Conservation (phyloP, 108 stramenopile species). For the Conticribra guillardii region DNA sequence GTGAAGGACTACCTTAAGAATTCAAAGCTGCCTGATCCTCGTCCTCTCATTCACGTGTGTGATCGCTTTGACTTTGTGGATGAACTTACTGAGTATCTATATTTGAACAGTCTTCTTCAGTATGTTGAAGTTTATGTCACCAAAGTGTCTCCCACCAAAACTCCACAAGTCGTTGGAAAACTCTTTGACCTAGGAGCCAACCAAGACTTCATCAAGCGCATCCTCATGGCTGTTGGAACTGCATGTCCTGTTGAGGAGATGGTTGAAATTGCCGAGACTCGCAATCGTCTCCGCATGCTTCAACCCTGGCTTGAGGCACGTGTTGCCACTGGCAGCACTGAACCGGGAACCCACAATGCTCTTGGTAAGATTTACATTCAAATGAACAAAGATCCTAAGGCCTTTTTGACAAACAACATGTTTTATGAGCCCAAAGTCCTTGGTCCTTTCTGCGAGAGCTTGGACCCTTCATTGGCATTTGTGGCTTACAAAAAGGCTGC, state of each 20-base stretch:
- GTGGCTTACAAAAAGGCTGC: constrained; percentile 98
- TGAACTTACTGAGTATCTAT: constrained; percentile 98
- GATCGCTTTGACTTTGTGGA: constrained; percentile 98
- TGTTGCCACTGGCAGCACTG: constrained; percentile 99
- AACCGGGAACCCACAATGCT: constrained; percentile 99
- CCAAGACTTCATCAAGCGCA: constrained; percentile 98
- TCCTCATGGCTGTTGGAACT: constrained; percentile 97
- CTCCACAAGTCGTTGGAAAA: constrained; percentile 99
- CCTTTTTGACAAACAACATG: constrained; percentile 99
- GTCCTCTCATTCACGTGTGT: constrained; percentile 99
- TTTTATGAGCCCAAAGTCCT: constrained; percentile 99
- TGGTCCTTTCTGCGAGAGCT: constrained; percentile 98
- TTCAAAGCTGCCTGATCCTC: constrained; percentile 98
- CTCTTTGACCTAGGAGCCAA: constrained; percentile 96
- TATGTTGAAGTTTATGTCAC: constrained; percentile 99
- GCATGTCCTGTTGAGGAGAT: constrained; percentile 99
- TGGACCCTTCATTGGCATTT: constrained; percentile 99
- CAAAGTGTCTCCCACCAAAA: constrained; percentile 98
- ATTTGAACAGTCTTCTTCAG: constrained; percentile 97
- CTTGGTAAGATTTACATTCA: constrained; percentile 99
- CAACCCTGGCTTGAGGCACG: constrained; percentile 99
- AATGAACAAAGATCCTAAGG: constrained; percentile 97
- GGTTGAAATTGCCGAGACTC: constrained; percentile 96
- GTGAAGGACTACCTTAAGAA: constrained; percentile 99
- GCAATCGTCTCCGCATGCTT: constrained; percentile 95